Evolutionary conservation across 768 basidiomycete genomes (phyloP).

Genomic region (Leccinellum luteum): DNA sequence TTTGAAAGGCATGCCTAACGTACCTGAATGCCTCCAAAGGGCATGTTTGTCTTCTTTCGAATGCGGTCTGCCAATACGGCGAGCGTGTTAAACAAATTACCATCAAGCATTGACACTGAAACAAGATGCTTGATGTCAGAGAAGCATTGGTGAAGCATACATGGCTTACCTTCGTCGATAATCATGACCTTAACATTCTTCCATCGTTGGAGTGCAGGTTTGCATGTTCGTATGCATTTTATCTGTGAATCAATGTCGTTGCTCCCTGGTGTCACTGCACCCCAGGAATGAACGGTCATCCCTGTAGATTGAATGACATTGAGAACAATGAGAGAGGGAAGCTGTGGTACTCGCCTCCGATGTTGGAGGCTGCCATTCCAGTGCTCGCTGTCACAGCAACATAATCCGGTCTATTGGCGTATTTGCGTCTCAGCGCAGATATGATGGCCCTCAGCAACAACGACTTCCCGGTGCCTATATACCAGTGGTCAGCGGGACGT

Average conservation of each 20-base stretch:
- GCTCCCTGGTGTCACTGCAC: constrained; percentile 49
- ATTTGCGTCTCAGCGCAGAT: constrained; percentile 41
- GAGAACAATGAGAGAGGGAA: background rate
- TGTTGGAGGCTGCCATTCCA: constrained; percentile 48
- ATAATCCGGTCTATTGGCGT: constrained; percentile 29
- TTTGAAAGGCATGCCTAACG: background rate
- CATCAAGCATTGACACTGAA: constrained; percentile 71
- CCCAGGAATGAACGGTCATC: constrained; percentile 60
- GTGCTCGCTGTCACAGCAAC: constrained; percentile 48
- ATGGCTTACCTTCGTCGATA: constrained; percentile 57
- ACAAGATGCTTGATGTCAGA: background rate
- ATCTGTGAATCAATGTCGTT: constrained; percentile 47
- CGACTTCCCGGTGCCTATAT: constrained; percentile 62
- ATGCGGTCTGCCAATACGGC: constrained; percentile 49
- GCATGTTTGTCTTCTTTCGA: constrained; percentile 46
- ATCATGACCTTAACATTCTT: constrained; percentile 54
- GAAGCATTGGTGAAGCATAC: background rate
- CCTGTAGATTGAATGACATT: constrained; percentile 31
- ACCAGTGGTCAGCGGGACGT: background rate
- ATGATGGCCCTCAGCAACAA: constrained; percentile 59
- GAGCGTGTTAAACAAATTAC: constrained; percentile 57
- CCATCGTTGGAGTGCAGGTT: constrained; percentile 57
- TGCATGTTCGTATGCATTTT: constrained; percentile 49
- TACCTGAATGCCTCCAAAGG: constrained; percentile 70
- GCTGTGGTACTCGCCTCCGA: constrained; percentile 34